Evolutionary conservation across 352 stramenopile genomes (phyloP).

Genomic region (Pythium biforme): DNA sequence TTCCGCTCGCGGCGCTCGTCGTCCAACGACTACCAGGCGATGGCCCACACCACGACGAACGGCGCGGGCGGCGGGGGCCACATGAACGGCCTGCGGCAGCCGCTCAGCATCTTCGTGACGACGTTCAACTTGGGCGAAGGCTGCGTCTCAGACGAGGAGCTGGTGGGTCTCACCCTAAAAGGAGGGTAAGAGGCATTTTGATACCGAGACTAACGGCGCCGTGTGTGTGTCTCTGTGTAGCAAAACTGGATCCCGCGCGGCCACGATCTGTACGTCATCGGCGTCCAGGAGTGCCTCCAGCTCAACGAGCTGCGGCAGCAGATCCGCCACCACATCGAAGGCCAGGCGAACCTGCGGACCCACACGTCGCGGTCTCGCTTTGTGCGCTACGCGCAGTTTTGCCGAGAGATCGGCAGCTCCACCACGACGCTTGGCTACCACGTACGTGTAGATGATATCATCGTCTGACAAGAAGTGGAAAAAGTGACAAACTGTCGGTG

Average conservation of each 20-base stretch:
- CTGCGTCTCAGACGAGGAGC: slow-evolving; percentile 45
- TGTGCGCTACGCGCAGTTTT: slow-evolving; percentile 45
- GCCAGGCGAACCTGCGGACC: slow-evolving; percentile 24
- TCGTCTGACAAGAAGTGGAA: too few species aligned
- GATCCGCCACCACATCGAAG: slow-evolving; percentile 65
- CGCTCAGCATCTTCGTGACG: slow-evolving; percentile 71
- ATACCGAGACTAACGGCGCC: background rate
- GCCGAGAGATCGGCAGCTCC: slow-evolving; percentile 75
- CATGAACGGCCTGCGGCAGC: slow-evolving; percentile 43
- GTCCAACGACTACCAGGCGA: slow-evolving; percentile 34
- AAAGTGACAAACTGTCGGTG: too few species aligned
- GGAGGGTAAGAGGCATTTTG: too few species aligned
- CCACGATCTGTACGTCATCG: slow-evolving; percentile 86
- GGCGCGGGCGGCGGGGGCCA: slow-evolving; percentile 9
- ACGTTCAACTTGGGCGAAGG: slow-evolving; percentile 87
- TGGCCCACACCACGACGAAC: slow-evolving; percentile 35
- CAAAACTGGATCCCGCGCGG: slow-evolving; percentile 81
- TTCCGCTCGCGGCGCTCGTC: slow-evolving; percentile 15
- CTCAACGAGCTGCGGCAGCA: slow-evolving; percentile 57
- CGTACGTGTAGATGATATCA: too few species aligned
- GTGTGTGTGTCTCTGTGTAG: slow-evolving; percentile 20
- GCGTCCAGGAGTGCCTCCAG: slow-evolving; percentile 86
- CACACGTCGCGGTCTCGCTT: slow-evolving; percentile 28
- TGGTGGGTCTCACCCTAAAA: slow-evolving; percentile 25
- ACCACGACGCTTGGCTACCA: slow-evolving; percentile 86